Evolutionary conservation across 2,329 filamentous ascomycete genomes (phyloP).

Genomic region (Cyclaneusma minus): DNA sequence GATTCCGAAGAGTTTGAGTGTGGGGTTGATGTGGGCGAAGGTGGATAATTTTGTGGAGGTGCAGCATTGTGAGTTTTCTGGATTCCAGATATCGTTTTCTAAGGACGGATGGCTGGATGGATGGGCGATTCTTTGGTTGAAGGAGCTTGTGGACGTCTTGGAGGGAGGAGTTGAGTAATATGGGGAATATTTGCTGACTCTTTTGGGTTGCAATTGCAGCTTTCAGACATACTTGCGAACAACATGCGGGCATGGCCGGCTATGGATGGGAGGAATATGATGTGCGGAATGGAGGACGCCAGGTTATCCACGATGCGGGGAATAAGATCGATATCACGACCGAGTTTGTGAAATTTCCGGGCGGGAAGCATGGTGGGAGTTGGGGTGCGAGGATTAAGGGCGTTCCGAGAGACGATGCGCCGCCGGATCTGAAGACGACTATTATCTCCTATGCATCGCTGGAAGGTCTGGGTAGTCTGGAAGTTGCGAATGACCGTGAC

Average conservation of each 20-base stretch:
- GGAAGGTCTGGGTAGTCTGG: slow-evolving; percentile 58
- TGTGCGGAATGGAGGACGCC: slow-evolving; percentile 68
- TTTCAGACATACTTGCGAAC: slow-evolving; percentile 89
- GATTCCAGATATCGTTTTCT: not conserved
- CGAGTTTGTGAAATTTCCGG: slow-evolving; percentile 84
- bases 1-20: slow-evolving; percentile 64
- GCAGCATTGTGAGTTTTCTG: slow-evolving; percentile 49
- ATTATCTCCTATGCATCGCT: slow-evolving; percentile 71
- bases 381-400: slow-evolving; percentile 88
- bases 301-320: slow-evolving; percentile 78
- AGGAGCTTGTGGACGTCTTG: too few relatives aligned
- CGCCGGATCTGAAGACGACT: slow-evolving; percentile 54
- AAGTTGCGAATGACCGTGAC: slow-evolving; percentile 39
- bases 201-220: slow-evolving; percentile 28
- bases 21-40: slow-evolving; percentile 77
- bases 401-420: slow-evolving; percentile 53
- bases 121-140: slow-evolving; percentile 1
- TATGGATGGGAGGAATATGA: slow-evolving; percentile 99
- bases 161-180: too few relatives aligned
- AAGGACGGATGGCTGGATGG: slow-evolving; percentile 1
- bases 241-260: slow-evolving; percentile 81
- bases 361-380: slow-evolving; percentile 70
- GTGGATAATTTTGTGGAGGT: slow-evolving; percentile 65
- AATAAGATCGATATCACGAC: slow-evolving; percentile 87
- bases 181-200: slow-evolving; percentile 1